These are phyloP conservation scores for Penicillium paradoxum DNA, from an alignment of 495 filamentous ascomycete species.

Conservation along the genomic window DNA sequence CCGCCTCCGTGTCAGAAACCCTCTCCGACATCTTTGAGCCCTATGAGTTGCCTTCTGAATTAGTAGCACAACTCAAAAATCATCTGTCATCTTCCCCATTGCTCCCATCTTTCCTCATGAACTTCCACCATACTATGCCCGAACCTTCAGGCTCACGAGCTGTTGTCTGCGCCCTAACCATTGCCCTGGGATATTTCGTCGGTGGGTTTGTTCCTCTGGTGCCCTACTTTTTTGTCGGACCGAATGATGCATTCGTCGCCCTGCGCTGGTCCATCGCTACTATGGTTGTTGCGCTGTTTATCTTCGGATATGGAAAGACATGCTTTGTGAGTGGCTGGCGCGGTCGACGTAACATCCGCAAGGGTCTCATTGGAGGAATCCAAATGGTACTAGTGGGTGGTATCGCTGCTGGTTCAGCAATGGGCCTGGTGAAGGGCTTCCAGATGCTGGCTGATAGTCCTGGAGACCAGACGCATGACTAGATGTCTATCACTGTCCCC, in stretches of 20 bases:
- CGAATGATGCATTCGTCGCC: conserved; percentile 51
- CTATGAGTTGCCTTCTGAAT: conserved; percentile 47
- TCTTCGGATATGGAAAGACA: conserved; percentile 71
- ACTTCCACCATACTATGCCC: conserved; percentile 51
- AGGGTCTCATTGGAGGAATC: conserved; percentile 44
- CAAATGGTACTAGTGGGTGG: conserved; percentile 66
- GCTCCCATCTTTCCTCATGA: conserved; percentile 53
- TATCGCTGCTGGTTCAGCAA: conserved; percentile 57
- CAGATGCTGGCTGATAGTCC: conserved; percentile 30
- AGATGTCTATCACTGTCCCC: background rate
- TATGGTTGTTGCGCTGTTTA: conserved; percentile 64
- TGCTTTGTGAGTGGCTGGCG: conserved; percentile 45
- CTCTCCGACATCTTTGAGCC: conserved; percentile 51
- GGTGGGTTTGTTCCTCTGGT: conserved; percentile 68
- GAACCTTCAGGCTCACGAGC: conserved; percentile 49
- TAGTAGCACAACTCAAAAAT: conserved; percentile 40
- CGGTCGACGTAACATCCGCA: conserved; percentile 33
- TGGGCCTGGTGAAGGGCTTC: conserved; percentile 59
- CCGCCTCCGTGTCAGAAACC: conserved; percentile 32
- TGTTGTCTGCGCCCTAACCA: conserved; percentile 57
- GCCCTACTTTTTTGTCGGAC: conserved; percentile 70
- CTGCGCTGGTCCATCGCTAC: conserved; percentile 64
- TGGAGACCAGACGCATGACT: conserved; percentile 14
- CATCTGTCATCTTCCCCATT: conserved; percentile 45
- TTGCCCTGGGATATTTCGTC: conserved; percentile 68